These are phyloP conservation scores for Mucor indicus DNA, from an alignment of 371 early-diverging fungal genomes.

Conservation along the genomic window DNA sequence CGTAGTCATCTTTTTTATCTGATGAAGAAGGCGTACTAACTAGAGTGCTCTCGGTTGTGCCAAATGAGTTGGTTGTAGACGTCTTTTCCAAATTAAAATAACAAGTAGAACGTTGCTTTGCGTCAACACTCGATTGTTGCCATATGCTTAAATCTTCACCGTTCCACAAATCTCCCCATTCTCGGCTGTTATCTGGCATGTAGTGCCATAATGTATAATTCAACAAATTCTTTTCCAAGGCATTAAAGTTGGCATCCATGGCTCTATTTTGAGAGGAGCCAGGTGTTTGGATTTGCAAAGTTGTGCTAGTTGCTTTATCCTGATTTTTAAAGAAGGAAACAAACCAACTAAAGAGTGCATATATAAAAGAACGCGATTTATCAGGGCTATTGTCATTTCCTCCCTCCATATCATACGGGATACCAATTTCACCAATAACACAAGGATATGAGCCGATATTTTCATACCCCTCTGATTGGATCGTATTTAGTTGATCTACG, in stretches of 20 bases:
- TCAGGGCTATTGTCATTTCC: neutral
- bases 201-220: constrained; percentile 71
- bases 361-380: neutral
- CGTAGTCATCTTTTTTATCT: no score
- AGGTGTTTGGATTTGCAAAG: constrained; percentile 6
- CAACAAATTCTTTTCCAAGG: constrained; percentile 59
- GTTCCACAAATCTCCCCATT: constrained; percentile 73
- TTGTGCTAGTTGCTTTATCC: neutral
- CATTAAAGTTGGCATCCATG: constrained; percentile 68
- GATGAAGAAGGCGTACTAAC: no score
- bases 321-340: constrained; percentile 1
- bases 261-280: constrained; percentile 59
- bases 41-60: neutral
- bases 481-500: constrained; percentile 52
- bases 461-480: constrained; percentile 50
- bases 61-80: neutral
- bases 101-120: no score
- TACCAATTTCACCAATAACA: constrained; percentile 72
- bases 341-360: constrained; percentile 6
- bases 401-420: constrained; percentile 68
- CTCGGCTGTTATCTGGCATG: constrained; percentile 53
- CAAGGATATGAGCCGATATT: constrained; percentile 54
- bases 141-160: constrained; percentile 67
- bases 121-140: constrained; percentile 13
- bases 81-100: no score